Evolutionary conservation across 2,329 filamentous ascomycete genomes (phyloP).

Genomic region (Amesomyces nigricolor): DNA sequence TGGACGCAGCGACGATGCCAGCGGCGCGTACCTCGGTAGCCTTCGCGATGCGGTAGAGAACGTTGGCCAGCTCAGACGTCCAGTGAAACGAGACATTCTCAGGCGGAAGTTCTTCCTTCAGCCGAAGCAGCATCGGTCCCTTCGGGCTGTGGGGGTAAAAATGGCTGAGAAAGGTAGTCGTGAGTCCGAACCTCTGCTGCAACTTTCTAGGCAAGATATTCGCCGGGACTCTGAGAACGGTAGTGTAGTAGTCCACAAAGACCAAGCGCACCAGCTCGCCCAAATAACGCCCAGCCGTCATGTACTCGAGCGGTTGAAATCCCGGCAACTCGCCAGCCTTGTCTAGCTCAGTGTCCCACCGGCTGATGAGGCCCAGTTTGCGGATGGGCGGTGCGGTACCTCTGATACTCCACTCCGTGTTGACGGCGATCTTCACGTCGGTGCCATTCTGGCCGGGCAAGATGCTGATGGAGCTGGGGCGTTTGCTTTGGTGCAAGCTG

Average conservation of each 20-base stretch:
- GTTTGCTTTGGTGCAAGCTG: slow-evolving; percentile 59
- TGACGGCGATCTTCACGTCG: slow-evolving; percentile 66
- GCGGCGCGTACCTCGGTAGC: slow-evolving; percentile 68
- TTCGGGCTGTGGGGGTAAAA: slow-evolving; percentile 50
- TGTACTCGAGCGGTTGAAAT: slow-evolving; percentile 79
- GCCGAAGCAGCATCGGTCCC: slow-evolving; percentile 41
- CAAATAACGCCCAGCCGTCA: slow-evolving; percentile 73
- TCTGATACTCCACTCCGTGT: slow-evolving; percentile 80
- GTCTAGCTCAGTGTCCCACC: slow-evolving; percentile 66
- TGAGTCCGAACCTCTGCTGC: slow-evolving; percentile 54
- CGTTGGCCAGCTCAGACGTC: slow-evolving; percentile 53
- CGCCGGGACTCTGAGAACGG: slow-evolving; percentile 34
- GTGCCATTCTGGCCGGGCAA: slow-evolving; percentile 42
- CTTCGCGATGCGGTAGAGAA: slow-evolving; percentile 61
- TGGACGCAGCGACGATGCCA: slow-evolving; percentile 66
- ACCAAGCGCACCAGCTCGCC: slow-evolving; percentile 70
- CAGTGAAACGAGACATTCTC: slow-evolving; percentile 45
- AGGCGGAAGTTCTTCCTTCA: slow-evolving; percentile 49
- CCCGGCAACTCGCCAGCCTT: slow-evolving; percentile 62
- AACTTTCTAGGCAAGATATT: slow-evolving; percentile 49
- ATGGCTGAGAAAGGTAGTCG: slow-evolving; percentile 68
- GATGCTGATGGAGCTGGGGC: slow-evolving; percentile 43
- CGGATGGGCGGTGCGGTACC: slow-evolving; percentile 64
- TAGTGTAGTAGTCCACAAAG: slow-evolving; percentile 58
- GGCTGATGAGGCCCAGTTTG: slow-evolving; percentile 57